Evolutionary conservation across 345 rosid species (phyloP).

Genomic region (Citrus reticulata): DNA sequence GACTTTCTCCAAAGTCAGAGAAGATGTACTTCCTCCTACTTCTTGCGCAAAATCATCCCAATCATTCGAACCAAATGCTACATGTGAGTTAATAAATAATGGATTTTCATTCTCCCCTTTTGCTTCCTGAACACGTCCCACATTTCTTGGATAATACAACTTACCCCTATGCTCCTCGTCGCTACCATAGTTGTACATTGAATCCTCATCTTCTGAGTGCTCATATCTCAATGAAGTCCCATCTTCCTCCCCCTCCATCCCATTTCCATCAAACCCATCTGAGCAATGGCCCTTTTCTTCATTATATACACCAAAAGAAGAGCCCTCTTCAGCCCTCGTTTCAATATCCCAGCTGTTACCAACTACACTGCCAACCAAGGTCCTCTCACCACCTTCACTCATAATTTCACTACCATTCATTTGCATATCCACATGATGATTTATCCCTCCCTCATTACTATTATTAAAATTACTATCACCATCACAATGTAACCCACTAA

Average conservation of each 20-base stretch:
- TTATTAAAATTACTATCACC: not conserved
- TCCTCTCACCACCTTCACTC: slow-evolving; percentile 15
- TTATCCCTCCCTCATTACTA: not conserved
- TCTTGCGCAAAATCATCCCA: slow-evolving; percentile 89
- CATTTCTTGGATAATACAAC: slow-evolving; percentile 25
- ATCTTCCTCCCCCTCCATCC: slow-evolving; percentile 31
- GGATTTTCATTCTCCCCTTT: slow-evolving; percentile 46
- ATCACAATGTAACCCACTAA: not conserved
- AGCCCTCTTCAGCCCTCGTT: slow-evolving; percentile 16
- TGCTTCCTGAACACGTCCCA: slow-evolving; percentile 13
- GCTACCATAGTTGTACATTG: slow-evolving; percentile 46
- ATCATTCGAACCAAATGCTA: slow-evolving; percentile 86
- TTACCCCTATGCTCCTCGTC: slow-evolving; percentile 41
- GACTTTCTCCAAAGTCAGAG: slow-evolving; percentile 28
- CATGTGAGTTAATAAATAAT: slow-evolving; percentile 60
- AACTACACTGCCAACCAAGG: slow-evolving; percentile 1
- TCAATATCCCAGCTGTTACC: slow-evolving; percentile 1
- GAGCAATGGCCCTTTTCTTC: slow-evolving; percentile 15
- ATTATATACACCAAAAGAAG: slow-evolving; percentile 14
- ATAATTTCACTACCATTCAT: not conserved
- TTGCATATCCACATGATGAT: not conserved
- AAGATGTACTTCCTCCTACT: slow-evolving; percentile 35
- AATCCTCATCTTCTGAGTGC: slow-evolving; percentile 62
- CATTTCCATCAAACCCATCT: slow-evolving; percentile 15
- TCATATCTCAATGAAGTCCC: slow-evolving; percentile 35